Evolutionary conservation across 1,284 basidiomycete genomes (phyloP), one percentile per base, ranked within the genome.

Genomic region (Papiliotrema laurentii): DNA sequence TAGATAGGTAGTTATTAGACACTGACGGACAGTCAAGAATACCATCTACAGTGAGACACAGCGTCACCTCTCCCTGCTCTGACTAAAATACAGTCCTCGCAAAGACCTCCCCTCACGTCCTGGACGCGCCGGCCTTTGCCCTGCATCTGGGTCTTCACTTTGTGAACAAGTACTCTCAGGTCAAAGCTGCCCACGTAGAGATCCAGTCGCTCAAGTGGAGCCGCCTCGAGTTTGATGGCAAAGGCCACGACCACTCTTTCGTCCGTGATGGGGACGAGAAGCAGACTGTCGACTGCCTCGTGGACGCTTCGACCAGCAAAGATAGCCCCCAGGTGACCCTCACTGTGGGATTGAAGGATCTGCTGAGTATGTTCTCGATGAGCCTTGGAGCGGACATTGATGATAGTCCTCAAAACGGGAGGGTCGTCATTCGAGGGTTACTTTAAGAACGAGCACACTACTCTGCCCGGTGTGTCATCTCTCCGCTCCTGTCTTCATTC

Each of bases 231-330:
- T 73, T 76, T 38, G 60, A 70, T 36, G 75, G 76, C 2, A 75
- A 80, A 56, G 71, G 72, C 1, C 92, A 97, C 73, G 76, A 82
- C 34, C 88, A 93, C 71, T 81, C 88, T 21, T 97, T 96, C 72
- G 78, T 82, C 47, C 79, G 92, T 27, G 89, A 97, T 60, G 93
- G 93, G 1, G 88, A 93, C 7, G 92, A 97, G 68, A 93, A 89
- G 77, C 79, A 83, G 11, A 69, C 84, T 19, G 80, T 84, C 5
- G 80, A 80, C 19, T 84, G 83, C 30, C 80, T 82, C 60, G 85
- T 88, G 31, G 87, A 87, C 60, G 83, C 76, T 18, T 77, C 79
- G 0, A 68, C 72, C 19, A 83, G 81, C 5, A 82, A 83, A 65
- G 64, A 74, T 28, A 48, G 51, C n/a, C 52, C 67, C 41, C 73